Base-by-base conservation (phyloP, 306 rosid species). In the Begonia masoniana region DNA sequence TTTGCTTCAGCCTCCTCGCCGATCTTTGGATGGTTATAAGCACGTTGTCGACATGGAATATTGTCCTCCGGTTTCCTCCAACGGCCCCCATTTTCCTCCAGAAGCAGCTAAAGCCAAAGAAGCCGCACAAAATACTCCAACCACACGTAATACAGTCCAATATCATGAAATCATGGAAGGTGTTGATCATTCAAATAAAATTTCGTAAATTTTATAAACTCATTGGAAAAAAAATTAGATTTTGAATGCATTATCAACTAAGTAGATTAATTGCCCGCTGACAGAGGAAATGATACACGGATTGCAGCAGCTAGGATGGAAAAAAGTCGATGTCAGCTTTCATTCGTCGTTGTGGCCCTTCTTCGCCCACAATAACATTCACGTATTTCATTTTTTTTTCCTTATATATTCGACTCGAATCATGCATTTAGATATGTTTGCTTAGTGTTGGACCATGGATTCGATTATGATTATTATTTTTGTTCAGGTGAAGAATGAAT, bases 291-390 rank as follows among this genome's bases (percentile, higher is more conserved):
- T 85, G 72, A 78, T 86, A 50, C 74, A 54, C 12, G 96, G 94
- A 50, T 78, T 91, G 19, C 97, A 85, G 73, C 83, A 71, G 69
- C 45, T 91, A 79, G 88, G 88, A 57, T 91, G 94, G 97, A 91
- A 71, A 70, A 85, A 86, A 74, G 81, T 91, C 14, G 96, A 85
- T 62, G 94, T 86, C 79, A 91, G 88, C 82, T 91, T 91, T 67
- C 97, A 91, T 60, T 73, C 92, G 8, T 80, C 94, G 15, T 62
- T 73, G 47, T 86, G 81, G 96, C 94, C 94, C 54, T 85, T 83
- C 84, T 91, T 91, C 21, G 97, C 94, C 50, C 97, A 91, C 63
- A 91, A 91, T 84, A 85, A 91, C 84, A 91, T 91, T 74, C 94
- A 85, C 66, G 97, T 91, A 78, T 56, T 39, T 56, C 49, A 35